phyloP scores from a whole-genome alignment of 345 rosid genomes.

The Salix viminalis region DNA sequence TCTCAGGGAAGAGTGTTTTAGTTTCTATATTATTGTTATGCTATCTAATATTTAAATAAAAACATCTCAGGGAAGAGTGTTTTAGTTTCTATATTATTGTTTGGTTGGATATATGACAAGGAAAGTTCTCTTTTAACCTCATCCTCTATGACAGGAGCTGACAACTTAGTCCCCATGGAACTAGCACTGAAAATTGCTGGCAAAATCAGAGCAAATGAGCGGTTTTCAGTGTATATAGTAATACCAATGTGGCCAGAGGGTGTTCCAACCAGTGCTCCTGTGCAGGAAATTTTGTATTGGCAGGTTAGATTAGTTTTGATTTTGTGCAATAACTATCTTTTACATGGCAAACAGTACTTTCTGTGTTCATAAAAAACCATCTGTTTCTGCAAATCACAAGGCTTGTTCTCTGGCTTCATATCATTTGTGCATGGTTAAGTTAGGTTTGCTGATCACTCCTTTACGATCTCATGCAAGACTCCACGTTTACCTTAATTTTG shows the following conservation, averaged over 20 bases:
- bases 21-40: neutral
- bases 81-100: neutral
- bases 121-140: neutral
- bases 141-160: constrained; percentile 43
- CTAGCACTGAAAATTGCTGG: constrained; percentile 56
- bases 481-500: neutral
- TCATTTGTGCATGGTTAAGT: neutral
- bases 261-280: constrained; percentile 47
- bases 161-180: constrained; percentile 65
- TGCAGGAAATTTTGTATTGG: constrained; percentile 71
- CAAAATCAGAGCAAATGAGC: constrained; percentile 53
- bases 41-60: no score
- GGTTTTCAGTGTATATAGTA: constrained; percentile 49
- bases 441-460: neutral
- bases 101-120: neutral
- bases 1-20: neutral
- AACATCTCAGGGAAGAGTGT: neutral
- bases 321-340: neutral
- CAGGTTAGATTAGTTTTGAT: constrained; percentile 38
- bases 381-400: neutral
- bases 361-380: neutral
- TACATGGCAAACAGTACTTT: neutral
- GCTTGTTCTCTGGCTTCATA: neutral
- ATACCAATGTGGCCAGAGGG: constrained; percentile 83
- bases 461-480: neutral